Base-by-base conservation (phyloP, 441 rosid genomes). In the Populus hybrid region DNA sequence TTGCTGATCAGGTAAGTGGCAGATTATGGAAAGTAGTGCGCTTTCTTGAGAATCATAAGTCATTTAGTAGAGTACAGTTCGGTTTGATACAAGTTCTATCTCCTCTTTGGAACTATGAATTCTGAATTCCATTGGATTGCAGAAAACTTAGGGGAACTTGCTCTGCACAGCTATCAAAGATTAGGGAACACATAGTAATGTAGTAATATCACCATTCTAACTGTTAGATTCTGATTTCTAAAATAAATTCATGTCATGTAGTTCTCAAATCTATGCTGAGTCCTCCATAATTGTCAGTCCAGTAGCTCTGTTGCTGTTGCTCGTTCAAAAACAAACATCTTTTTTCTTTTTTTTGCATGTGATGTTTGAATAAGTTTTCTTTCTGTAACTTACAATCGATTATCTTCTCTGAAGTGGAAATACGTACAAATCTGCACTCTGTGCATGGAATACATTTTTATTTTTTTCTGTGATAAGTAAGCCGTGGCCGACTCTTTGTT, bases 1-100 rank as follows among this genome's bases (percentile, higher is more conserved):
- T 94, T 36, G 94, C 94, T 12, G 81, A 87, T 75, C 97, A 95
- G 94, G 98, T 90, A 82, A 75, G 14, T 32, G 53, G 35, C 57
- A 20, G 26, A 3, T 18, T 8, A 26, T 10, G 28, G 20, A n/a
- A 36, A 69, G 8, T 38, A 14, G 6, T 14, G 18, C 34, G 67
- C 42, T 67, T 53, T 64, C 67, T 5, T 24, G 57, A 72, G 75
- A 50, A 20, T 10, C 38, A 6, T n/a, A 71, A 14, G 8, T 28
- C 34, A 20, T 11, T 20, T 12, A 24, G 6, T 65, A 38, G 66
- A 38, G 4, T 11, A 0, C 21, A 12, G 16, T 36, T 40, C 7
- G 9, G 12, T 20, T 18, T 20, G 61, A 42, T 28, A 40, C n/a
- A 30, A 28, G 8, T 5, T 21, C 26, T 10, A 8, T 23, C 5